Evolutionary conservation across 2,329 filamentous ascomycete genomes (phyloP), one percentile per base, ranked within the genome.

Genomic region (Pestalotiopsis sp.): DNA sequence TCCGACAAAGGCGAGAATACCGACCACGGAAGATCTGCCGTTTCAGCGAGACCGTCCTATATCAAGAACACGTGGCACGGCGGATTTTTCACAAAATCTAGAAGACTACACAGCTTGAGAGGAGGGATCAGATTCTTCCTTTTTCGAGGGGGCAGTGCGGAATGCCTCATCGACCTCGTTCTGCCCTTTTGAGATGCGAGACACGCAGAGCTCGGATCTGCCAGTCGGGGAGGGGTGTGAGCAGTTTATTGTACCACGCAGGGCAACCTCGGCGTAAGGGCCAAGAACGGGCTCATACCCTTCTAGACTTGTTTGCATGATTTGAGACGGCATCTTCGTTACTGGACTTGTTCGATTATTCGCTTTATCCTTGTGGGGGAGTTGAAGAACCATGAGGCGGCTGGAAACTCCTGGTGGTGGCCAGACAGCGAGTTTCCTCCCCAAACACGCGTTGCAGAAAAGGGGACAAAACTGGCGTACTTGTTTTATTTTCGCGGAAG

Each of bases 261-360:
- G 38, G 60, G 60, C 20, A 63, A 63, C 60, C 39, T 35, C 39
- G 20, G 60, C 17, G 38, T n/a, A 52, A 63, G 20, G 60, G 60
- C 40, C 60, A 39, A 39, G n/a, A 66, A 39, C 35, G 55, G 55
- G 44, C 58, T 58, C 52, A 55, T 22, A 64, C 73, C 72, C 74
- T 81, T 81, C 81, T 82, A 83, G 83, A 84, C 80, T 80, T 82
- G 75, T 79, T 82, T 84, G 82, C 83, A 85, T 84, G 81, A 82
- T 79, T 35, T 79, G 78, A 82, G 79, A 83, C 80, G 81, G 80
- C 81, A 81, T 81, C 81, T 82, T 79, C 73, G 59, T 77, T 78
- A 75, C 77, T 76, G 76, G 75, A 77, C 75, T 78, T 78, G 75
- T 78, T 78, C 77, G 72, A 77, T 76, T 77, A 75, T 73, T 76